Percentiles rank a stretch among this genome's conserved stretches.
Conservation (phyloP, 1,284 basidiomycete genomes). For the Microbotryum violaceum region DNA sequence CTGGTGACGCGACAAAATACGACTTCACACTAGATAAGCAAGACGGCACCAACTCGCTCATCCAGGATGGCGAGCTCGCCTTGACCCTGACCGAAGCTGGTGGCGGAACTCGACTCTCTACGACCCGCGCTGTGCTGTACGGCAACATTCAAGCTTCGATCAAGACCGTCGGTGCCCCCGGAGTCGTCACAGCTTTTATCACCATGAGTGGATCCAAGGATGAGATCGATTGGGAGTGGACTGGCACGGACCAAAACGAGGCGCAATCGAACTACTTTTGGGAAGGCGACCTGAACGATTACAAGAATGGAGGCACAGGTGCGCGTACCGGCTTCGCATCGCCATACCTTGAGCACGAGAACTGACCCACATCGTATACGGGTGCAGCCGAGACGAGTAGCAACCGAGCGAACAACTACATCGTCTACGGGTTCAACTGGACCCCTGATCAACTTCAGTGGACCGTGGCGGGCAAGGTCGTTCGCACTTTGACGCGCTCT, state of each 20-base stretch:
- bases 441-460: slow-evolving; percentile 24
- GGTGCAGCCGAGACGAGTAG: no score
- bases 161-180: slow-evolving; percentile 16
- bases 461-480: slow-evolving; percentile 17
- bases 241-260: slow-evolving; percentile 13
- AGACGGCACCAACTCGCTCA: slow-evolving; percentile 14
- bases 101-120: slow-evolving; percentile 27
- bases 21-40: slow-evolving; percentile 25
- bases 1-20: slow-evolving; percentile 19
- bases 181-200: slow-evolving; percentile 29
- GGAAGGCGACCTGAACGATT: slow-evolving; percentile 24
- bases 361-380: no score
- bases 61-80: slow-evolving; percentile 20
- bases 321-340: no score
- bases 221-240: slow-evolving; percentile 31
- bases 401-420: no score
- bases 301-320: slow-evolving; percentile 15
- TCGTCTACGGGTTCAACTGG: slow-evolving; percentile 19
- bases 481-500: slow-evolving; percentile 20
- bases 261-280: slow-evolving; percentile 22
- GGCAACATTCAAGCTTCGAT: slow-evolving; percentile 22
- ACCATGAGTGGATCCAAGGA: slow-evolving; percentile 28
- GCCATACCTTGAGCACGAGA: no score
- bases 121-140: slow-evolving; percentile 24
- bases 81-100: slow-evolving; percentile 22